Evolutionary conservation across 306 rosid genomes (phyloP).

Genomic region (Cicer cuneatum): DNA sequence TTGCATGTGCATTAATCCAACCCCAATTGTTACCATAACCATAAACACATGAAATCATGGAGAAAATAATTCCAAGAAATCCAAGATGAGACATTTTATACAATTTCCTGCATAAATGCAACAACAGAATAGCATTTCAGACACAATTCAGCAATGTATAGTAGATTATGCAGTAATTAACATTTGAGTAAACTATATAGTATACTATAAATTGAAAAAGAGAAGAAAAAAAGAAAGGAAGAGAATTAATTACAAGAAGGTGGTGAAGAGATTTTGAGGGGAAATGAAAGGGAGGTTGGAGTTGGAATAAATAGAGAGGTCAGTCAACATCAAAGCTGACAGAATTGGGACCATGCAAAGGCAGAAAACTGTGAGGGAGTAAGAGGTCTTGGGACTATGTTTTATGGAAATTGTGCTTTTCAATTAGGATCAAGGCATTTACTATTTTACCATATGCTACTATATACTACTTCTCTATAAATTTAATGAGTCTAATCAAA

Average conservation of each 20-base stretch:
- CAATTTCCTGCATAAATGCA: slow-evolving; percentile 51
- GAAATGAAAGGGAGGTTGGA: slow-evolving; percentile 53
- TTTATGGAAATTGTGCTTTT: slow-evolving; percentile 44
- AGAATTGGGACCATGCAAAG: slow-evolving; percentile 60
- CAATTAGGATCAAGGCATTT: slow-evolving; percentile 23
- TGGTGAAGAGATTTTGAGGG: slow-evolving; percentile 37
- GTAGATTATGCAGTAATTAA: background rate
- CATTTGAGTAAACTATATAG: too few species aligned
- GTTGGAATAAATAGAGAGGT: slow-evolving; percentile 65
- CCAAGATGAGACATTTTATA: slow-evolving; percentile 56
- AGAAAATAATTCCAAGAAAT: slow-evolving; percentile 52
- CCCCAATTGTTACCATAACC: slow-evolving; percentile 57
- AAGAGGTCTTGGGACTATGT: slow-evolving; percentile 42
- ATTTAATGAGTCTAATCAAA: slow-evolving; percentile 30
- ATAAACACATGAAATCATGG: slow-evolving; percentile 50
- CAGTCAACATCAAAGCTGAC: slow-evolving; percentile 62
- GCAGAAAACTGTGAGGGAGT: slow-evolving; percentile 37
- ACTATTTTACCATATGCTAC: background rate
- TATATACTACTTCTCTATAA: background rate
- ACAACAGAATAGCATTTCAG: slow-evolving; percentile 3
- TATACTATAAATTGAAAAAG: slow-evolving; percentile 4
- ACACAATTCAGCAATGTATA: slow-evolving; percentile 36
- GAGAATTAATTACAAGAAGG: slow-evolving; percentile 44
- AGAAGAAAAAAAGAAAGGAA: slow-evolving; percentile 16
- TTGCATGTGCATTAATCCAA: slow-evolving; percentile 83